Conservation (phyloP, 345 rosid genomes). For the Pseudoturritis turrita region DNA sequence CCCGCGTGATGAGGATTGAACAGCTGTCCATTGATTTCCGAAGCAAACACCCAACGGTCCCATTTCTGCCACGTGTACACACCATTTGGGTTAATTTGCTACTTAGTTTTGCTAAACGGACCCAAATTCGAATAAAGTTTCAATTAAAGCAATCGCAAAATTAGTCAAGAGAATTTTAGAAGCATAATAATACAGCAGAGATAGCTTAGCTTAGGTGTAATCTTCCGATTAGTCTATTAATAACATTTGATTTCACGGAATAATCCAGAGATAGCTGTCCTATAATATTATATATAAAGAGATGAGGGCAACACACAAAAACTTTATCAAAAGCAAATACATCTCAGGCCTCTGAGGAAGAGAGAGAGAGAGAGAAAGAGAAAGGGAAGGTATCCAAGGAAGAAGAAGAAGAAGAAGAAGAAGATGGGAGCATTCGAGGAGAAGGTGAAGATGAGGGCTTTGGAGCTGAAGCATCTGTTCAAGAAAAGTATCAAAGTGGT, state of each 20-base stretch:
- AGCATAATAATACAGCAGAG: conserved; percentile 14
- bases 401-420: background rate
- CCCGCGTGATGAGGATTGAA: background rate
- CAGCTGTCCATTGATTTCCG: conserved; percentile 1
- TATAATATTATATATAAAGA: background rate
- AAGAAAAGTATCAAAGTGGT: conserved; percentile 75
- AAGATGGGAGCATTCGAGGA: conserved; percentile 73
- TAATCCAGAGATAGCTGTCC: conserved; percentile 1
- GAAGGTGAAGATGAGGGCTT: conserved; percentile 75
- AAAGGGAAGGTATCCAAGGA: background rate
- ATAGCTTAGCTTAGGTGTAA: conserved; percentile 18
- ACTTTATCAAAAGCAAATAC: background rate
- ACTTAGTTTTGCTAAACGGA: too few relatives aligned
- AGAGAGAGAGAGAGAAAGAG: background rate
- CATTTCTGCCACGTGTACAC: background rate
- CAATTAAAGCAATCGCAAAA: conserved; percentile 1
- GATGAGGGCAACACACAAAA: background rate
- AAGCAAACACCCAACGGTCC: background rate
- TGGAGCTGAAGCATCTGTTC: conserved; percentile 52
- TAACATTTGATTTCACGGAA: background rate
- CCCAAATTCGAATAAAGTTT: too few relatives aligned
- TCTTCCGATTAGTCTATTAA: conserved; percentile 5
- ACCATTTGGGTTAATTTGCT: background rate
- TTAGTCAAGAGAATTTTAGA: background rate
- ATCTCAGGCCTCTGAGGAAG: background rate